Conservation (phyloP, 2,329 filamentous ascomycete species). For the Sclerotinia borealis region DNA sequence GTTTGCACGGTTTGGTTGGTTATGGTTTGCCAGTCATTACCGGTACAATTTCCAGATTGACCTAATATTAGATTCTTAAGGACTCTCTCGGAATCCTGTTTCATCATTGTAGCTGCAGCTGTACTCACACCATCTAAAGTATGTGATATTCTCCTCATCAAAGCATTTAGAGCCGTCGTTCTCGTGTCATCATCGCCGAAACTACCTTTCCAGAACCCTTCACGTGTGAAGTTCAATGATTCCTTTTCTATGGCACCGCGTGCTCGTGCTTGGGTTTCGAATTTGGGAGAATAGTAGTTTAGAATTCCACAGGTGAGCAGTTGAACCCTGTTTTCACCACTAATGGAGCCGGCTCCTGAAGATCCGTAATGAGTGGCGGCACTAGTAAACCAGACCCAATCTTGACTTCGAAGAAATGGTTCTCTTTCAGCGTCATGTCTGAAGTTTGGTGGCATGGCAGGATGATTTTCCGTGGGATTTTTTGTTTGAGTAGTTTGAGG, state of each 20-base stretch:
- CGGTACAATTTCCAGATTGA: slow-evolving; percentile 32
- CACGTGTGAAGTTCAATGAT: slow-evolving; percentile 38
- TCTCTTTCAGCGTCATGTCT: slow-evolving; percentile 30
- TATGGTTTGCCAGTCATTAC: slow-evolving; percentile 41
- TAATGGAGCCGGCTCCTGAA: slow-evolving; percentile 33
- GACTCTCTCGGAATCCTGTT: slow-evolving; percentile 29
- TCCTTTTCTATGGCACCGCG: slow-evolving; percentile 33
- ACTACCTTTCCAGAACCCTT: slow-evolving; percentile 36
- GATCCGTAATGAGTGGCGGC: slow-evolving; percentile 40
- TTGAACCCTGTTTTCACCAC: slow-evolving; percentile 39
- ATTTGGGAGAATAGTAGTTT: slow-evolving; percentile 40
- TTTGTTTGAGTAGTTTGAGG: slow-evolving; percentile 27
- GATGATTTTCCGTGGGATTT: slow-evolving; percentile 30
- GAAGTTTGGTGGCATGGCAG: slow-evolving; percentile 36
- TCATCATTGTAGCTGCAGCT: slow-evolving; percentile 34
- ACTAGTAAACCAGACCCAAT: slow-evolving; percentile 42
- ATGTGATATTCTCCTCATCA: slow-evolving; percentile 36
- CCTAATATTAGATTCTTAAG: slow-evolving; percentile 28
- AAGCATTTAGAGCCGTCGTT: slow-evolving; percentile 29
- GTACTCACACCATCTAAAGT: slow-evolving; percentile 32
- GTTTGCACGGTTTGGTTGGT: slow-evolving; percentile 39
- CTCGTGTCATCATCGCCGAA: slow-evolving; percentile 22
- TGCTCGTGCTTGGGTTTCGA: slow-evolving; percentile 30
- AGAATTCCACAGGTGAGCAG: slow-evolving; percentile 39
- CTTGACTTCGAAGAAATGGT: slow-evolving; percentile 37